A percentile compares a stretch with the other conserved stretches of the same genome.
Conservation (phyloP, 768 basidiomycete genomes). For the Lepiota brunneoincarnata region DNA sequence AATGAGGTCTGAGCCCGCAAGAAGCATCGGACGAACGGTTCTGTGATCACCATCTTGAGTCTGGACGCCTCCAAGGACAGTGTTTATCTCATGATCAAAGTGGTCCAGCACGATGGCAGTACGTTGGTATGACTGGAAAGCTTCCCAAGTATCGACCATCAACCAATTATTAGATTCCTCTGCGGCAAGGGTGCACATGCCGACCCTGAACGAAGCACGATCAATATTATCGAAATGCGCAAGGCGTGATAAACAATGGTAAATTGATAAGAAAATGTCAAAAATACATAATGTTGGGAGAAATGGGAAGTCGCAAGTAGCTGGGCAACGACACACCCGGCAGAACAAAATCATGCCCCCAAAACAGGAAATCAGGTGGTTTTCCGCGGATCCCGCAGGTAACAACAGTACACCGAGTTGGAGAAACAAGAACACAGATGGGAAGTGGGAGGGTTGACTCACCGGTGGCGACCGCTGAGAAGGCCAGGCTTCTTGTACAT, state of each 20-base stretch:
- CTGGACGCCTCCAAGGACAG: slow-evolving; percentile 71
- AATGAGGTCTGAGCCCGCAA: slow-evolving; percentile 98
- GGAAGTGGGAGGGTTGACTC: slow-evolving; percentile 29
- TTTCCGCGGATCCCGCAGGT: neutral
- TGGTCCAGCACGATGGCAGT: slow-evolving; percentile 98
- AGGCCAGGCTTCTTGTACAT: slow-evolving; percentile 96
- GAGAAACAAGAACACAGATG: neutral
- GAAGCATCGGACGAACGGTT: slow-evolving; percentile 82
- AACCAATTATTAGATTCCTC: slow-evolving; percentile 92
- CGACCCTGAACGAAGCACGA: slow-evolving; percentile 50
- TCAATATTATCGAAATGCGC: slow-evolving; percentile 20
- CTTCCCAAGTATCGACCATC: slow-evolving; percentile 99
- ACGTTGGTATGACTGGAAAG: slow-evolving; percentile 90
- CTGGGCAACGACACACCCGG: neutral
- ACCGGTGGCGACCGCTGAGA: slow-evolving; percentile 87
- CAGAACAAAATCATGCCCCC: slow-evolving; percentile 13
- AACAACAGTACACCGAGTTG: neutral
- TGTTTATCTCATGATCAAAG: slow-evolving; percentile 94
- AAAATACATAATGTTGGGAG: neutral
- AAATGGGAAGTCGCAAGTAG: neutral
- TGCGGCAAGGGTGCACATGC: slow-evolving; percentile 86
- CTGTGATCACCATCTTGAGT: slow-evolving; percentile 74
- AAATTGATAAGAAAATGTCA: slow-evolving; percentile 13
- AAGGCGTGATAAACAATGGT: slow-evolving; percentile 12
- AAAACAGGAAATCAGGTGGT: slow-evolving; percentile 12